These are phyloP conservation scores for Leptomonas pyrrhocoris DNA, from an alignment of 208 protist genomes.

Conservation along the genomic window DNA sequence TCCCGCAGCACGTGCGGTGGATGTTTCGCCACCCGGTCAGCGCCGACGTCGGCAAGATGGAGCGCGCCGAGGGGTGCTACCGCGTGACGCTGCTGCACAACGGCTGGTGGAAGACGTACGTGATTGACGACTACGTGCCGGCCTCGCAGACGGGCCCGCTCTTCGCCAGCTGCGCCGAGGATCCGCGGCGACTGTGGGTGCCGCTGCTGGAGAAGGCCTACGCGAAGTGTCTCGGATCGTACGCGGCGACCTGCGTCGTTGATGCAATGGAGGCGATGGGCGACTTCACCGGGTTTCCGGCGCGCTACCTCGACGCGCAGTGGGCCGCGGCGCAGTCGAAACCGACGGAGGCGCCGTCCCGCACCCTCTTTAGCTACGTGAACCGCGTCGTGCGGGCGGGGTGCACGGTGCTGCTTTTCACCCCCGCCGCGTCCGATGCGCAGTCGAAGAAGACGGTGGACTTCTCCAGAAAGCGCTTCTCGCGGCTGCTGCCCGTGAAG, in stretches of 20 bases:
- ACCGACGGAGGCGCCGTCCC: slow-evolving; percentile 3
- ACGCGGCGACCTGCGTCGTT: slow-evolving; percentile 66
- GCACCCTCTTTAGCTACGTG: slow-evolving; percentile 39
- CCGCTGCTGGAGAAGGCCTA: slow-evolving; percentile 89
- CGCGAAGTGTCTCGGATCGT: slow-evolving; percentile 84
- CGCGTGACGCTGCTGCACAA: slow-evolving; percentile 72
- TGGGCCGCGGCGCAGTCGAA: slow-evolving; percentile 22
- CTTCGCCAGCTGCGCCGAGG: slow-evolving; percentile 50
- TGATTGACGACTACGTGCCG: slow-evolving; percentile 85
- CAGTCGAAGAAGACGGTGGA: slow-evolving; percentile 9
- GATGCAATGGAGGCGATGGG: slow-evolving; percentile 61
- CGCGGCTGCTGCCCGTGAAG: slow-evolving; percentile 33
- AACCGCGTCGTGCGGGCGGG: slow-evolving; percentile 27
- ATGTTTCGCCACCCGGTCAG: slow-evolving; percentile 71
- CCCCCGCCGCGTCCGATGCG: slow-evolving; percentile 26
- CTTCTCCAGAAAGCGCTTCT: slow-evolving; percentile 30
- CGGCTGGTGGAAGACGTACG: slow-evolving; percentile 76
- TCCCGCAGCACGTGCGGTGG: slow-evolving; percentile 40
- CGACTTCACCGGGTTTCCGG: slow-evolving; percentile 69
- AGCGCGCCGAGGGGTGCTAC: slow-evolving; percentile 62
- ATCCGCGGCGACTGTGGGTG: slow-evolving; percentile 82
- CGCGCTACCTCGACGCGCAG: slow-evolving; percentile 36
- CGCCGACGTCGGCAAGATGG: slow-evolving; percentile 35
- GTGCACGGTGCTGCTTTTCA: slow-evolving; percentile 43
- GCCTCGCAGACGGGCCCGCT: slow-evolving; percentile 40